Evolutionary conservation across 345 rosid genomes (phyloP).

Genomic region (Eucalyptus lansdowneana): DNA sequence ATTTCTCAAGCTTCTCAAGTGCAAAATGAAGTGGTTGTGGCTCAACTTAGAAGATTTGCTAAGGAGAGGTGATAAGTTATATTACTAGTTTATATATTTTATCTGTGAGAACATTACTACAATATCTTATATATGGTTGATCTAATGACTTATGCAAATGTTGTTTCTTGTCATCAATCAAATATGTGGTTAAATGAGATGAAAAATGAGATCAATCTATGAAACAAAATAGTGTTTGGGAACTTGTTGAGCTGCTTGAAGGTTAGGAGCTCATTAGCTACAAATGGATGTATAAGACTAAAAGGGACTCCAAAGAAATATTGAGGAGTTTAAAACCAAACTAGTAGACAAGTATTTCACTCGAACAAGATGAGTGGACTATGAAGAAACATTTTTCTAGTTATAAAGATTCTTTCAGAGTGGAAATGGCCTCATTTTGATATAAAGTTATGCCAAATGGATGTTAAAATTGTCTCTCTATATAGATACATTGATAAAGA

Average conservation of each 20-base stretch:
- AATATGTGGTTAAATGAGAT: too few relatives aligned
- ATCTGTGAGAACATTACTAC: neutral
- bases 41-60: neutral
- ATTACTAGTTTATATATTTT: neutral
- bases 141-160: neutral
- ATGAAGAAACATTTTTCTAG: neutral
- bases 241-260: too few relatives aligned
- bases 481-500: too few relatives aligned
- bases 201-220: too few relatives aligned
- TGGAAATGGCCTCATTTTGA: neutral
- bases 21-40: neutral
- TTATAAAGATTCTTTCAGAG: neutral
- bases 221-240: too few relatives aligned
- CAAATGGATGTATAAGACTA: too few relatives aligned
- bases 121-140: neutral
- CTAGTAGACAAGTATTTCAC: neutral
- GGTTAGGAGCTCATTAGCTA: too few relatives aligned
- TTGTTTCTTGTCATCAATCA: neutral
- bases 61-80: neutral
- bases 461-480: neutral
- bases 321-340: neutral
- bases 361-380: neutral
- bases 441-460: neutral
- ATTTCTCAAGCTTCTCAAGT: too few relatives aligned
- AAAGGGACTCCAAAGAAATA: too few relatives aligned